Conservation (phyloP, 2,329 filamentous ascomycete genomes). For the Paracorniculantispora psalliotae region DNA sequence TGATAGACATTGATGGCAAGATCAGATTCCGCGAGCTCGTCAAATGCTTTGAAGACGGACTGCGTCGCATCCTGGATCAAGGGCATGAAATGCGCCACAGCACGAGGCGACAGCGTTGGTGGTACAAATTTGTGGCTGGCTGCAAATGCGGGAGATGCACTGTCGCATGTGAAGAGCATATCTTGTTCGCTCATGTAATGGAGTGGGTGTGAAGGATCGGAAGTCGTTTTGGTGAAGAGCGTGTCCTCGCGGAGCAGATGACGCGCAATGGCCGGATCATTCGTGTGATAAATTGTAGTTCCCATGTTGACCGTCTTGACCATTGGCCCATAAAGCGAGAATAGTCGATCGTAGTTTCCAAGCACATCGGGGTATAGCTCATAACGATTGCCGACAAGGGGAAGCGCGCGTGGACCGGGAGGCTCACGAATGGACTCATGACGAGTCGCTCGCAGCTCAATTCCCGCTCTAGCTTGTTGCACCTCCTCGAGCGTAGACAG, state of each 20-base stretch:
- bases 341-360: slow-evolving; percentile 45
- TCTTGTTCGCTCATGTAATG: slow-evolving; percentile 32
- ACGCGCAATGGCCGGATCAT: slow-evolving; percentile 37
- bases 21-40: slow-evolving; percentile 39
- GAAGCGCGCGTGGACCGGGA: slow-evolving; percentile 38
- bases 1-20: slow-evolving; percentile 38
- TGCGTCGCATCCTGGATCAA: slow-evolving; percentile 48
- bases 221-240: slow-evolving; percentile 44
- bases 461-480: slow-evolving; percentile 19
- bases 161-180: slow-evolving; percentile 39
- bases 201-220: slow-evolving; percentile 38
- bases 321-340: slow-evolving; percentile 41
- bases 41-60: slow-evolving; percentile 39
- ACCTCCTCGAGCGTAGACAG: not conserved
- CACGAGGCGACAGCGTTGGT: slow-evolving; percentile 48
- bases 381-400: slow-evolving; percentile 43
- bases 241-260: slow-evolving; percentile 39
- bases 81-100: slow-evolving; percentile 50
- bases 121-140: slow-evolving; percentile 53
- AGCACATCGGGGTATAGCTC: slow-evolving; percentile 48
- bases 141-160: slow-evolving; percentile 38
- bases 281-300: slow-evolving; percentile 38
- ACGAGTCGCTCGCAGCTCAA: slow-evolving; percentile 37
- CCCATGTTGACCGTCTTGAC: slow-evolving; percentile 45
- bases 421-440: slow-evolving; percentile 38